These are phyloP conservation scores for Glarea lozoyensis DNA, from an alignment of 495 filamentous ascomycete species.

Conservation along the genomic window DNA sequence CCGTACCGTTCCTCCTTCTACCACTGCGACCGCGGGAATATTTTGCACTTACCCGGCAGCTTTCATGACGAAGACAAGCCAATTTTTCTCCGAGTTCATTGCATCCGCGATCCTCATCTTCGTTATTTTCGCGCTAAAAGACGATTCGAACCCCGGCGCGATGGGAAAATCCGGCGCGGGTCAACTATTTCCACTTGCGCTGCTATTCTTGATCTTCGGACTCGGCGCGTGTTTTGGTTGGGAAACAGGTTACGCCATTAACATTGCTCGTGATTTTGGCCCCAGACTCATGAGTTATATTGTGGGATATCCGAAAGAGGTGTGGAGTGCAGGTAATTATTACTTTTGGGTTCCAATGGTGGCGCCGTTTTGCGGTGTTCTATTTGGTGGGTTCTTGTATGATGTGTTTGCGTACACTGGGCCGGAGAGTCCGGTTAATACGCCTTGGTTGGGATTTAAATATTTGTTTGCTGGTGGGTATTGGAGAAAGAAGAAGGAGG, in stretches of 20 bases:
- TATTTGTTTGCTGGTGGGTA: conserved; percentile 2
- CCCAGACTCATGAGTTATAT: conserved; percentile 50
- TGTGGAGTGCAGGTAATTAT: conserved; percentile 45
- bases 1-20: conserved; percentile 27
- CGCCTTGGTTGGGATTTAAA: conserved; percentile 17
- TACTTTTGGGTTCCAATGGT: conserved; percentile 40
- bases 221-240: conserved; percentile 60
- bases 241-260: conserved; percentile 63
- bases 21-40: conserved; percentile 51
- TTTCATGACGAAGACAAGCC: conserved; percentile 48
- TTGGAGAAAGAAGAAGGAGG: conserved; percentile 7
- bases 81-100: conserved; percentile 59
- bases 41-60: conserved; percentile 58
- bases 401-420: conserved; percentile 46
- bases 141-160: conserved; percentile 41
- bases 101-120: conserved; percentile 55
- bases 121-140: conserved; percentile 57
- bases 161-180: conserved; percentile 31
- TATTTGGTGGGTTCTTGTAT: conserved; percentile 39
- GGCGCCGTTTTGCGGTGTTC: conserved; percentile 32
- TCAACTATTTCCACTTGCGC: conserved; percentile 39
- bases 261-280: conserved; percentile 57
- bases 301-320: conserved; percentile 52
- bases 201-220: conserved; percentile 59
- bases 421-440: conserved; percentile 22